Evolutionary conservation across 1,284 basidiomycete genomes (phyloP).

Genomic region (Thelephora terrestris): DNA sequence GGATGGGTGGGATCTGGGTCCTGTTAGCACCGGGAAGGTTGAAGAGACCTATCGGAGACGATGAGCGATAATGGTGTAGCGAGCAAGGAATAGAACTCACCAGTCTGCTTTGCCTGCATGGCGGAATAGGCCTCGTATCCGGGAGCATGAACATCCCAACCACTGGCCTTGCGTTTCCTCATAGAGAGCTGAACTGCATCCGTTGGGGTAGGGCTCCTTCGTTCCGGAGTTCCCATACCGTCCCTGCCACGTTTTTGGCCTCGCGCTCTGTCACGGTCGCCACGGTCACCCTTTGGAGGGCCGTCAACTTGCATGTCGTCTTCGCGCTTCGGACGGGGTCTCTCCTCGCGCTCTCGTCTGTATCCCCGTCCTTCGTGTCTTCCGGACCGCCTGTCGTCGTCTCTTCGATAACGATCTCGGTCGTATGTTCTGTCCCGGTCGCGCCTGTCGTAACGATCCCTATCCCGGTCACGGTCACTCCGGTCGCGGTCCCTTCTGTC

Average conservation of each 20-base stretch:
- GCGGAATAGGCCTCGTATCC: slow-evolving; percentile 94
- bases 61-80: slow-evolving; percentile 3
- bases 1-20: slow-evolving; percentile 75
- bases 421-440: slow-evolving; percentile 32
- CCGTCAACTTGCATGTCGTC: slow-evolving; percentile 24
- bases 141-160: slow-evolving; percentile 93
- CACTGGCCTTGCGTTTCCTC: slow-evolving; percentile 77
- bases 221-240: slow-evolving; percentile 58
- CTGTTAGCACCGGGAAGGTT: slow-evolving; percentile 88
- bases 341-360: slow-evolving; percentile 28
- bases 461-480: slow-evolving; percentile 29
- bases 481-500: slow-evolving; percentile 36
- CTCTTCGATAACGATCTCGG: slow-evolving; percentile 27
- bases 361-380: slow-evolving; percentile 13
- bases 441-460: slow-evolving; percentile 21
- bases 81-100: slow-evolving; percentile 30
- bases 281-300: slow-evolving; percentile 25
- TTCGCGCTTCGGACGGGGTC: slow-evolving; percentile 29
- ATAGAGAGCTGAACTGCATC: slow-evolving; percentile 78
- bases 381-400: slow-evolving; percentile 16
- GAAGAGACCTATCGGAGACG: slow-evolving; percentile 58
- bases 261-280: slow-evolving; percentile 16
- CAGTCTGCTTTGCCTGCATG: slow-evolving; percentile 94
- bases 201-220: slow-evolving; percentile 86
- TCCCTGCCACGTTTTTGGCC: slow-evolving; percentile 29